Percentiles rank a stretch among this genome's conserved stretches.
These are phyloP conservation scores for Xylariales sp. DNA, from an alignment of 2,329 filamentous ascomycete species.

Conservation along the genomic window DNA sequence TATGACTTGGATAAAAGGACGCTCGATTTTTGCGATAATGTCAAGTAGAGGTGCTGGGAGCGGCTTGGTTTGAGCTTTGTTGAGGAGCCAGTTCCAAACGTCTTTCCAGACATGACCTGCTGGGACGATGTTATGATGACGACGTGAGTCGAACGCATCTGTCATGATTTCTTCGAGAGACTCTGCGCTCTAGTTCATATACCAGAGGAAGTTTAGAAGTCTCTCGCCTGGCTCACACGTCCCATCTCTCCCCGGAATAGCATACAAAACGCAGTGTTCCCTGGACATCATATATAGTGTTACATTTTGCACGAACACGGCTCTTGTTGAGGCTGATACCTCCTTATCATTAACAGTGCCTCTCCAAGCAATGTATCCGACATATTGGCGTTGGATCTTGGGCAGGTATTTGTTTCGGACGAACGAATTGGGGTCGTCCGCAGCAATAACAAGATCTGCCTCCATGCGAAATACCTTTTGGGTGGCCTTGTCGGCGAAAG, in stretches of 20 bases:
- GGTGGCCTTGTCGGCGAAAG: too few relatives aligned
- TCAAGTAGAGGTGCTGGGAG: constrained; percentile 23
- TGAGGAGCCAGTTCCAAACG: constrained; percentile 13
- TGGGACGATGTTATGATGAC: constrained; percentile 28
- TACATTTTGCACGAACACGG: constrained; percentile 7
- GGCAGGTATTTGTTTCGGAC: constrained; percentile 32
- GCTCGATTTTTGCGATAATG: constrained; percentile 35
- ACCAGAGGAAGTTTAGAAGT: constrained; percentile 37
- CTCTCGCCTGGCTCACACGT: constrained; percentile 28
- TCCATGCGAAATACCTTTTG: not conserved
- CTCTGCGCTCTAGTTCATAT: constrained; percentile 27
- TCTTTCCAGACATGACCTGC: constrained; percentile 13
- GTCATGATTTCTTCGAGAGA: constrained; percentile 27
- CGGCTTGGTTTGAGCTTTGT: not conserved
- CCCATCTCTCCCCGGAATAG: constrained; percentile 4
- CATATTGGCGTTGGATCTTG: constrained; percentile 17
- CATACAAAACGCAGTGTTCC: constrained; percentile 4
- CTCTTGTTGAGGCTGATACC: constrained; percentile 22
- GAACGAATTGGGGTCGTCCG: constrained; percentile 33
- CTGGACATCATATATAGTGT: constrained; percentile 27
- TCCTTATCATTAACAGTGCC: constrained; percentile 29
- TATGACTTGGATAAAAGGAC: constrained; percentile 42
- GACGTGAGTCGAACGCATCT: constrained; percentile 16
- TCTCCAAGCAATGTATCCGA: constrained; percentile 37
- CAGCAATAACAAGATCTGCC: constrained; percentile 34